phyloP scores from a whole-genome alignment of 441 rosid genomes.

The Erodium trifolium region DNA sequence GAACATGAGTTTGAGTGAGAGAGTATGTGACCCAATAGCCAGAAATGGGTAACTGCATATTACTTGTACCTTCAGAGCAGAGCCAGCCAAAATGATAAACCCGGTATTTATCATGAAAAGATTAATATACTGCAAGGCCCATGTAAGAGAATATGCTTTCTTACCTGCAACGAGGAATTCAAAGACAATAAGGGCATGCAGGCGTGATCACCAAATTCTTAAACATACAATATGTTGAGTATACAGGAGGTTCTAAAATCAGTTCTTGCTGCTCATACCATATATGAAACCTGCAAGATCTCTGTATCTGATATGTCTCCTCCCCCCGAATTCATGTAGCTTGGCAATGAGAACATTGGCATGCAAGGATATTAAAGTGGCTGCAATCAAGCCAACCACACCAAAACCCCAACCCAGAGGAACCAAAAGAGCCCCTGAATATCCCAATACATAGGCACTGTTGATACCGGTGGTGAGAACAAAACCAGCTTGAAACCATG shows the following conservation, averaged over 20 bases:
- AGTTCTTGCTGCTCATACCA: conserved; percentile 17
- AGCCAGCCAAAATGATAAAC: conserved; percentile 78
- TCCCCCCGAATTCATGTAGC: conserved; percentile 85
- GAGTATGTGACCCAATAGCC: neutral
- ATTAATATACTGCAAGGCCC: conserved; percentile 81
- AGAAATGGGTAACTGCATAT: neutral
- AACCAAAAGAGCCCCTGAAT: conserved; percentile 80
- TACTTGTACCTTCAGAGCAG: conserved; percentile 63
- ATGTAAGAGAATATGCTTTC: conserved; percentile 60
- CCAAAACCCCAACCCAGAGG: conserved; percentile 85
- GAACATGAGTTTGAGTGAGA: neutral
- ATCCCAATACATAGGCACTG: conserved; percentile 89
- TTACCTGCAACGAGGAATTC: conserved; percentile 40
- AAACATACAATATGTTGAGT: neutral
- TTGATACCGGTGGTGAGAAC: conserved; percentile 81
- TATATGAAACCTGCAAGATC: conserved; percentile 81
- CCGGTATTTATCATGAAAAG: conserved; percentile 94
- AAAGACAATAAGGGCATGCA: conserved; percentile 8
- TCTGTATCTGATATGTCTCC: conserved; percentile 84
- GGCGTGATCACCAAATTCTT: neutral
- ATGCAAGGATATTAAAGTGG: conserved; percentile 61
- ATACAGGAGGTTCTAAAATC: neutral
- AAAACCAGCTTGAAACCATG: conserved; percentile 88
- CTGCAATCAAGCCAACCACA: conserved; percentile 55
- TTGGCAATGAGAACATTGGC: conserved; percentile 77